These are phyloP conservation scores for Metschnikowia cerradonensis DNA, from an alignment of 805 yeast genomes.

Conservation along the genomic window DNA sequence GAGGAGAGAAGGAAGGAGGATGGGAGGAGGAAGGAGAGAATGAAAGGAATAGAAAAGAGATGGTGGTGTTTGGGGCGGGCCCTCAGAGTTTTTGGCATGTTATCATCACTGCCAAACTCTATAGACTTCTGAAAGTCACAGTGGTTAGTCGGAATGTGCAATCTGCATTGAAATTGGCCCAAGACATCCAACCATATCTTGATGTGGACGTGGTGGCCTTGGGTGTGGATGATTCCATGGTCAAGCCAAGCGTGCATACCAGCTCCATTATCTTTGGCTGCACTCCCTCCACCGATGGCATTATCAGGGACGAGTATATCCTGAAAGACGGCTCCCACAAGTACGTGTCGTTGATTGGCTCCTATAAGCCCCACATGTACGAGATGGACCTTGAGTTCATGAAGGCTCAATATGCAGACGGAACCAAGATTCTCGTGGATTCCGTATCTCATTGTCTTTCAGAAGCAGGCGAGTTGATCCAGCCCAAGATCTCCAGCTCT, in stretches of 20 bases:
- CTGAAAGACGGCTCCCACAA: conserved; percentile 24
- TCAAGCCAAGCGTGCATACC: conserved; percentile 21
- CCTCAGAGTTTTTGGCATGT: conserved; percentile 65
- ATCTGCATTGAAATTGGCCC: conserved; percentile 34
- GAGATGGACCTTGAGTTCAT: conserved; percentile 51
- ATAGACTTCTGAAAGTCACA: conserved; percentile 38
- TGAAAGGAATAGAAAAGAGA: conserved; percentile 16
- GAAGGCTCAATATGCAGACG: conserved; percentile 24
- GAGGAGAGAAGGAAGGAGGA: too few species aligned
- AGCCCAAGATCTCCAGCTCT: conserved; percentile 33
- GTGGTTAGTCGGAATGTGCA: conserved; percentile 42
- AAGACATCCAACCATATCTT: conserved; percentile 25
- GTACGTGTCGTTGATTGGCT: conserved; percentile 59
- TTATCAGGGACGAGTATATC: conserved; percentile 32
- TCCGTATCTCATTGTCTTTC: conserved; percentile 50
- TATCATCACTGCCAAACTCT: conserved; percentile 39
- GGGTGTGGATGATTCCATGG: neutral
- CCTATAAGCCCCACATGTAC: conserved; percentile 63
- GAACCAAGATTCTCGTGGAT: conserved; percentile 52
- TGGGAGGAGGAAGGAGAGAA: too few species aligned
- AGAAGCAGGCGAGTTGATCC: conserved; percentile 66
- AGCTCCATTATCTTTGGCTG: conserved; percentile 56
- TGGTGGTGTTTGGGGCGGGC: conserved; percentile 56
- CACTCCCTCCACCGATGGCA: conserved; percentile 51
- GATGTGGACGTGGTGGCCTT: conserved; percentile 12